These are phyloP conservation scores for Dimargaris xerosporica DNA, from an alignment of 192 early-diverging fungal species.

Conservation along the genomic window DNA sequence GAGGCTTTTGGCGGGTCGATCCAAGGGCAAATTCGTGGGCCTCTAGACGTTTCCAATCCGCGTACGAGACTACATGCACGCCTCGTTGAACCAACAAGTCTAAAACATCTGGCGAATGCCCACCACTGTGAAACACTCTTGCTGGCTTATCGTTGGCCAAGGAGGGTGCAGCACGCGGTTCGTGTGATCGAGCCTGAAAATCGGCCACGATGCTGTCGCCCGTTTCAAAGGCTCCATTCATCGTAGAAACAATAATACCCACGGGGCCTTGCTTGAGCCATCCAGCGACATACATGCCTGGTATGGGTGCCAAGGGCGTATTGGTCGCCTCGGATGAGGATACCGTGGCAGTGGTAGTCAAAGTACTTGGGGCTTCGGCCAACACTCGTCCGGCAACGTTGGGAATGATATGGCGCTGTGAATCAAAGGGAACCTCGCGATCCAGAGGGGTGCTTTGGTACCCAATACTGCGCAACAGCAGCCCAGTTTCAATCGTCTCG, in stretches of 20 bases:
- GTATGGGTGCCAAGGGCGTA: conserved; percentile 10
- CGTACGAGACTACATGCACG: conserved; percentile 39
- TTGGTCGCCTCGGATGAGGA: no score
- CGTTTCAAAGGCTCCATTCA: conserved; percentile 87
- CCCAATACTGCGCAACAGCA: conserved; percentile 73
- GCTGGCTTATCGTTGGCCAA: neutral
- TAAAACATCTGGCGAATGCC: conserved; percentile 16
- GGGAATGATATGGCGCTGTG: conserved; percentile 42
- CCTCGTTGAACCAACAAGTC: conserved; percentile 20
- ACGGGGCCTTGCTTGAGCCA: conserved; percentile 94
- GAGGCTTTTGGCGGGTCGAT: conserved; percentile 43
- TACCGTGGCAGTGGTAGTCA: no score
- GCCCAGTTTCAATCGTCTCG: conserved; percentile 38
- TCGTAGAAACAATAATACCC: conserved; percentile 88
- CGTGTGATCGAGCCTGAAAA: conserved; percentile 16
- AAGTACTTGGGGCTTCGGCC: conserved; percentile 12
- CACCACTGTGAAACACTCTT: conserved; percentile 7
- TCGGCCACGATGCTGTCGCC: conserved; percentile 58
- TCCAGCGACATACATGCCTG: conserved; percentile 75
- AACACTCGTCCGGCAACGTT: conserved; percentile 66
- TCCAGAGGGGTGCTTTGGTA: conserved; percentile 57
- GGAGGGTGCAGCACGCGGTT: neutral
- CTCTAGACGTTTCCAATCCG: conserved; percentile 76
- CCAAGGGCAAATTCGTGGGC: conserved; percentile 53
- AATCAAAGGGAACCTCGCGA: conserved; percentile 65